Base-by-base conservation (phyloP, 2,329 filamentous ascomycete species). In the Apiospora koreana region DNA sequence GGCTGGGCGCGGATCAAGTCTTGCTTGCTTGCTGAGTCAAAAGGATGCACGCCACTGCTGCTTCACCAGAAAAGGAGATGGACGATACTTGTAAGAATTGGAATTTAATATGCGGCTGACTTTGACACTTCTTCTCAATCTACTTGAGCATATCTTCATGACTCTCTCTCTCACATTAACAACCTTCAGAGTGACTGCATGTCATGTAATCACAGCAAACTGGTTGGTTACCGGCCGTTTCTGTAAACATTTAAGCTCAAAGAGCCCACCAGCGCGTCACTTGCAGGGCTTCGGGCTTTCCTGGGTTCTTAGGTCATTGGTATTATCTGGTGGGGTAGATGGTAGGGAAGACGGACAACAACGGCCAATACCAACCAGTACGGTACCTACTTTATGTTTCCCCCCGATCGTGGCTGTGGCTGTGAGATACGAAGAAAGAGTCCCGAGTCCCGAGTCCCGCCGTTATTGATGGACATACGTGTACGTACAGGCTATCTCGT, bases 231-330 rank as follows among this genome's bases (percentile, higher is more conserved):
- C 54, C 31, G 54, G 54, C 54, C 31, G 54, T 38, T 62, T 62
- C 54, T 62, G 54, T 38, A 62, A 62, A 35, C 54, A 62, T 38
- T 38, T 62, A 62, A 62, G 31, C 31, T 62, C 31, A 38, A 38
- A 38, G 31, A 62, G 54, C 54, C 50, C 54, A 38, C 31, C 54
- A 62, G 54, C 54, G 54, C 54, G 54, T 62, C 54, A 62, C 54
- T 58, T 21, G 25, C 48, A 54, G 48, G 41, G 50, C 16, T 28
- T 62, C 8, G 18, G 18, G 21, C 1, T n/a, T 62, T 62, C 50
- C 48, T 54, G 48, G 48, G 48, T 54, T 54, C 48, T 54, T 54
- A 21, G 48, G 48, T 31, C 48, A 54, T 48, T 48, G 45, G 48
- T 10, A 28, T 18, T 58, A 58, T 35, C 50, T 58, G 50, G 50